These are phyloP conservation scores for Chlamydomonas schloesseri DNA, from an alignment of 139 green algal species.

Conservation along the genomic window DNA sequence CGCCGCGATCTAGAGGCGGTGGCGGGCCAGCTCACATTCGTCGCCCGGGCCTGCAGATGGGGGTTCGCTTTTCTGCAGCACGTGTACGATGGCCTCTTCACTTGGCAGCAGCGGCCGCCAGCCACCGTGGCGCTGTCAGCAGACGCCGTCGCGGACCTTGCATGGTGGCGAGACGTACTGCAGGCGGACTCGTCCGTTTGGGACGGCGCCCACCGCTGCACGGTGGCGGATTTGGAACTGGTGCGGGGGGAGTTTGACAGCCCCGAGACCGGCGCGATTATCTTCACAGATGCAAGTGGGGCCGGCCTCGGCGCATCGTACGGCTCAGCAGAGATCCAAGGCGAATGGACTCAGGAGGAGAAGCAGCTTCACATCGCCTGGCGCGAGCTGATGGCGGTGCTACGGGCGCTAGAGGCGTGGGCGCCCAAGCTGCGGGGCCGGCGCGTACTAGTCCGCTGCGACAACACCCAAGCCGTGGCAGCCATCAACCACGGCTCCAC, in stretches of 20 bases:
- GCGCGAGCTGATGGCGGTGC: conserved; percentile 22
- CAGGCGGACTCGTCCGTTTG: neutral
- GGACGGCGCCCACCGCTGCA: neutral
- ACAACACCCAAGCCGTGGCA: conserved; percentile 27
- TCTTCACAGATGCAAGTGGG: conserved; percentile 41
- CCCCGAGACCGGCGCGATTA: too few relatives aligned
- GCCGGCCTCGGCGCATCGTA: neutral
- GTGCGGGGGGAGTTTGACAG: conserved; percentile 4
- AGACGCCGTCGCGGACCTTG: neutral
- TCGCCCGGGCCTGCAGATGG: conserved; percentile 24
- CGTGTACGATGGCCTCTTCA: neutral
- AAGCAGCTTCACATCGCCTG: conserved; percentile 3
- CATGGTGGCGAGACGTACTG: neutral
- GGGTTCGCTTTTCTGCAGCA: conserved; percentile 7
- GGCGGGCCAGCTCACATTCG: conserved; percentile 1
- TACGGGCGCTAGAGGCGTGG: neutral
- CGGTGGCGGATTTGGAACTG: neutral
- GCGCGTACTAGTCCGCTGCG: conserved; percentile 11
- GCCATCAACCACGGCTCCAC: conserved; percentile 8
- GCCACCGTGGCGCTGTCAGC: neutral
- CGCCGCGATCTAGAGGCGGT: neutral
- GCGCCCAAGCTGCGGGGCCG: neutral
- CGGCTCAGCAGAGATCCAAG: neutral
- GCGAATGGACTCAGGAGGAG: neutral
- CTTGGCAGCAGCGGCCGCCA: neutral